Evolutionary conservation across 176 grass and related monocot genomes (phyloP), one percentile per base, ranked within the genome.

Genomic region (Tillandsia leiboldiana): DNA sequence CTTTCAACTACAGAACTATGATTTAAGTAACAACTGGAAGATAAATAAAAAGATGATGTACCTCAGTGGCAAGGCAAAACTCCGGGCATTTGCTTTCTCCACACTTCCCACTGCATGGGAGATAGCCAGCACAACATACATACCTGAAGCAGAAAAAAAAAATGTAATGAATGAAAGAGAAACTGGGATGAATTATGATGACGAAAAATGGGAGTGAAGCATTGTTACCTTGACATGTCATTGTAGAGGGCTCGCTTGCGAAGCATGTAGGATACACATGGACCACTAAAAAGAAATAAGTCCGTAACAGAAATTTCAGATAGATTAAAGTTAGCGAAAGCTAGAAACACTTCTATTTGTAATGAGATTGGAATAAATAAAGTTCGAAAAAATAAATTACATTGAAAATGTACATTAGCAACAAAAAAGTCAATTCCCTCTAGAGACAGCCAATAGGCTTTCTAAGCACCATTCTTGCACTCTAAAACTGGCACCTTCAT

Each of bases 191-290:
- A 22, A 73, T 7, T 17, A 50, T 8, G 4, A 51, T 12, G 8
- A 28, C 11, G n/a, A 48, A 7, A 51, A 7, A 9, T 33, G 48
- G 27, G 8, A 17, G 29, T 18, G 10, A 68, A 59, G 2, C 12
- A 26, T 67, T 63, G 49, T 71, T 90, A 99, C 94, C 94, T 93
- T 48, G 89, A 90, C 89, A 99, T 99, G 82, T 99, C 94, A 93
- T 90, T 90, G 9, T 99, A 93, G 54, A 99, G 89, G 82, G 94
- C 89, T 80, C 94, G 84, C 82, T 93, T 99, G 66, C 94, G 87
- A 75, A 99, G 94, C 94, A 99, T 90, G 70, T 99, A 99, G 2
- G 94, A 99, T 12, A 93, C 89, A 2, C 94, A 99, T 73, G 94
- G 94, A 23, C 80, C 94, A 82, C 94, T 99, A 77, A 78, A 83